These are phyloP conservation scores for Sphagnum tenellum DNA, from an alignment of 225 moss, liverwort and hornwort species.

Conservation along the genomic window DNA sequence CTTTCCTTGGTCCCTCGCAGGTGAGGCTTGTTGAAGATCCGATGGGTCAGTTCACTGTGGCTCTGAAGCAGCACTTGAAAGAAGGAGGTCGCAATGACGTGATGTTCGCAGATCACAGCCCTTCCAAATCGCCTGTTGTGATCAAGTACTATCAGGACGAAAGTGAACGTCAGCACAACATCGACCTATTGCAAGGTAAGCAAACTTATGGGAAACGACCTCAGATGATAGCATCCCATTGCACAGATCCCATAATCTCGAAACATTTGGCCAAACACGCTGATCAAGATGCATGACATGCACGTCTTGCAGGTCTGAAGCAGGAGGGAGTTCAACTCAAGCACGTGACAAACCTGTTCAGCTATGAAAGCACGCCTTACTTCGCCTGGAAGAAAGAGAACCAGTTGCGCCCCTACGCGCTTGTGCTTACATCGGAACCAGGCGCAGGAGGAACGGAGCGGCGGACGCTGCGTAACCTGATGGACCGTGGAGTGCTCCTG, in stretches of 20 bases:
- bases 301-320: not conserved
- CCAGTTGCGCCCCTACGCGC: not conserved
- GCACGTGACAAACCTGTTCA: not conserved
- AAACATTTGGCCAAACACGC: no score
- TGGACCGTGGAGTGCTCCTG: conserved; percentile 1
- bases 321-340: conserved; percentile 1
- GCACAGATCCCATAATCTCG: not conserved
- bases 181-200: not conserved
- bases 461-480: not conserved
- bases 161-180: conserved; percentile 1
- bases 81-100: not conserved
- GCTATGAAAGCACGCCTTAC: not conserved
- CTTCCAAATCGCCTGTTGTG: conserved; percentile 1
- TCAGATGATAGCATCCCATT: no score
- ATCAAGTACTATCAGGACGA: not conserved
- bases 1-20: not conserved
- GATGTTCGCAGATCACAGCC: conserved; percentile 1
- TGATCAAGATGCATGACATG: no score
- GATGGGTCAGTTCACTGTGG: conserved; percentile 3
- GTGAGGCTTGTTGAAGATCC: conserved; percentile 1
- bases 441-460: conserved; percentile 1
- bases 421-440: not conserved
- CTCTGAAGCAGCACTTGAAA: not conserved
- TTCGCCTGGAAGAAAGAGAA: not conserved
- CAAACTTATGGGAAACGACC: no score